Percentiles rank a stretch among this genome's conserved stretches.
Evolutionary conservation across 495 filamentous ascomycete genomes (phyloP).

Genomic region (Bombardia bombarda): DNA sequence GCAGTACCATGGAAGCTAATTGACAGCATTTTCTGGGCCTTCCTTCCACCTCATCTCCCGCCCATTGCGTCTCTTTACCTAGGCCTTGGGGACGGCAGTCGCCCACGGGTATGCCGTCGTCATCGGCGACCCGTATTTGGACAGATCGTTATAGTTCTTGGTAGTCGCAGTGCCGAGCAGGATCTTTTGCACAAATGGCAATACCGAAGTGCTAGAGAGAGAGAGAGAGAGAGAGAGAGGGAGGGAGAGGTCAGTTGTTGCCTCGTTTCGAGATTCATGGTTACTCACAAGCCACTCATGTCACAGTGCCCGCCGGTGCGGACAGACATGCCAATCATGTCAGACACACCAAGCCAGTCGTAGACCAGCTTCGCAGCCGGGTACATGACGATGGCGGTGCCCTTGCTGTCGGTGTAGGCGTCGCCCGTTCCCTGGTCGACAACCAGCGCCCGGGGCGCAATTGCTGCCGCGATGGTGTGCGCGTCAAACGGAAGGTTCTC

Average conservation of each 20-base stretch:
- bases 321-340: conserved; percentile 43
- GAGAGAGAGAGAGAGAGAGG: no score
- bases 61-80: neutral
- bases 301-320: conserved; percentile 43
- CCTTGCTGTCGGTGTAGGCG: conserved; percentile 44
- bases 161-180: conserved; percentile 39
- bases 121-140: conserved; percentile 39
- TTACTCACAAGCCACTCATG: conserved; percentile 39
- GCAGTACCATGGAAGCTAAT: no score
- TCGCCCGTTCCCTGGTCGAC: conserved; percentile 44
- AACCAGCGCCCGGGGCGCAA: conserved; percentile 44
- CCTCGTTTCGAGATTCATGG: neutral
- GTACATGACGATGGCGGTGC: conserved; percentile 40
- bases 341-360: conserved; percentile 40
- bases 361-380: conserved; percentile 45
- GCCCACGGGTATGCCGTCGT: conserved; percentile 42
- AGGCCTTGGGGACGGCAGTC: conserved; percentile 25
- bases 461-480: conserved; percentile 45
- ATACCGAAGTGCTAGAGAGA: conserved; percentile 39
- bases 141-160: conserved; percentile 37
- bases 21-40: no score
- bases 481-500: conserved; percentile 44
- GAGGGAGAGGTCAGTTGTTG: no score
- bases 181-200: conserved; percentile 44
- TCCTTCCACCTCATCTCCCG: neutral